Evolutionary conservation across 148 eudicot genomes (phyloP), one percentile per base, ranked within the genome.

Genomic region (Arbutus unedo): DNA sequence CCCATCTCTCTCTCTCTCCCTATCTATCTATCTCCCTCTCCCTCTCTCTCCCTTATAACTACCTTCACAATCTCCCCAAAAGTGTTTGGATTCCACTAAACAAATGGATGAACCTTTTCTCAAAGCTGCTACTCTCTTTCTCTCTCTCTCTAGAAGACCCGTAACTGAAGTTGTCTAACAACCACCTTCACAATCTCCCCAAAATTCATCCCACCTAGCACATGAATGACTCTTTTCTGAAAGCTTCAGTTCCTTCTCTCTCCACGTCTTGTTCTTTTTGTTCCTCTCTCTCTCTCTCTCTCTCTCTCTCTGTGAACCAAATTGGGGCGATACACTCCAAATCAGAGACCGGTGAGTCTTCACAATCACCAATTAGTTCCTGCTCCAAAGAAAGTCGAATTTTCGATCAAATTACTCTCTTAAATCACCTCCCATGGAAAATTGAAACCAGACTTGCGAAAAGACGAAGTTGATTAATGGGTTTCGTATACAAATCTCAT

Each of bases 1-100:
- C 99, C 99, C 99, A 97, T 97, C 43, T 86, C 79, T 82, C 60
- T 50, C 44, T 53, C 54, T 79, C 76, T 16, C 49, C 14, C 19
- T 41, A 57, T 76, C 19, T 11, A 97, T 82, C 60, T 50, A 25
- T 53, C 54, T 79, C 76, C n/a, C 49, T 76, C 19, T 11, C 23
- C 31, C 21, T 74, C 31, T 43, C 45, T 72, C 18, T 7, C 76
- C 50, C 76, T 72, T 15, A 66, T 25, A 25, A 66, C 13, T 66
- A 13, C 43, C 43, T 66, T 23, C 71, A 66, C 71, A 9, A 66
- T 66, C 71, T 66, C 43, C 71, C 71, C 38, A 66, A 66, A 25
- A 23, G 43, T 23, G 15, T 21, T 66, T 9, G 13, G 15, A 66
- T 25, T 66, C 43, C 15, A 25, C 70, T 5, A 64, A 66, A 66